phyloP scores from a whole-genome alignment of 2,329 filamentous ascomycete species.

The Orbilia ellipsospora region DNA sequence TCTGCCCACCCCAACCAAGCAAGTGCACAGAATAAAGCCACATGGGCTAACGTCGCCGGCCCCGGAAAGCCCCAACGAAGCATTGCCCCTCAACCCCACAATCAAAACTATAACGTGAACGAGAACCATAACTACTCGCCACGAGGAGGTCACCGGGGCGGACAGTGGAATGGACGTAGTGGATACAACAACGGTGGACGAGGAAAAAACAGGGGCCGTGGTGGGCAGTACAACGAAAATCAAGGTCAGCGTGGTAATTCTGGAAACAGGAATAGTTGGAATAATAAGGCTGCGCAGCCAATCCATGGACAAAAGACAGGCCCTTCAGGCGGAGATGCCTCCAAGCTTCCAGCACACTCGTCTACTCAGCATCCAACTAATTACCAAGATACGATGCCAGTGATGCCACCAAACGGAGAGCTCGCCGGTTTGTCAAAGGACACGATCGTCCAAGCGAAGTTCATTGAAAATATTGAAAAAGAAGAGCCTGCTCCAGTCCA shows the following conservation, averaged over 20 bases:
- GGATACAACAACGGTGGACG: conserved; percentile 2
- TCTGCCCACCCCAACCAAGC: not conserved
- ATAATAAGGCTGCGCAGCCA: conserved; percentile 9
- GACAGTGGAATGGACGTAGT: conserved; percentile 13
- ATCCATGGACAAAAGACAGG: not conserved
- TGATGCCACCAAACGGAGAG: conserved; percentile 23
- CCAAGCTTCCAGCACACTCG: not conserved
- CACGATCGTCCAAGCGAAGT: conserved; percentile 10
- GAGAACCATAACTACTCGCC: conserved; percentile 12
- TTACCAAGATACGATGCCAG: not conserved
- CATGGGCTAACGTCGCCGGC: conserved; percentile 33
- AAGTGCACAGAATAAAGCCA: not conserved
- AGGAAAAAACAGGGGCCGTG: conserved; percentile 8
- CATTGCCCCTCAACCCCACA: not conserved
- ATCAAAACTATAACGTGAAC: not conserved
- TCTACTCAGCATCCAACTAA: not conserved
- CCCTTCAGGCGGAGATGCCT: not conserved
- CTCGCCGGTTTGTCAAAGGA: conserved; percentile 28
- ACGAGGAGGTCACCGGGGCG: conserved; percentile 22
- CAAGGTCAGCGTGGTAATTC: too few species aligned
- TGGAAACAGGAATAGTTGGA: not conserved
- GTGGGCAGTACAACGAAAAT: not conserved
- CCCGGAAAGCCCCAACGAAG: not conserved
- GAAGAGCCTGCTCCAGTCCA: conserved; percentile 20
- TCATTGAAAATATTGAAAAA: conserved; percentile 19